Conservation (phyloP, 805 yeast genomes). For the Metschnikowia cubensis region DNA sequence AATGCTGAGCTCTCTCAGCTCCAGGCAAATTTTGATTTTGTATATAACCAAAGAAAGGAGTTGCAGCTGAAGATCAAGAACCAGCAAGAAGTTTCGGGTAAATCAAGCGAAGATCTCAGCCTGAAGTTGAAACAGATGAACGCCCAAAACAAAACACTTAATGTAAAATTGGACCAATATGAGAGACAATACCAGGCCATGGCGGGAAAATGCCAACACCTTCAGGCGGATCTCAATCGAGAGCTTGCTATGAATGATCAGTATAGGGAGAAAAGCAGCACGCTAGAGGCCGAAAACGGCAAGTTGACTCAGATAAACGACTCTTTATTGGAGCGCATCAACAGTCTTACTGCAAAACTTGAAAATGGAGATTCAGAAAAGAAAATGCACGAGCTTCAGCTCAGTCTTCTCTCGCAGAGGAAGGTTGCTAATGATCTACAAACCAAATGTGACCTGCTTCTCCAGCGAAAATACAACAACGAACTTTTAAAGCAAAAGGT, state of each 20-base stretch:
- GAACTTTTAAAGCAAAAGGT: conserved; percentile 59
- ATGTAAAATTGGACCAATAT: conserved; percentile 14
- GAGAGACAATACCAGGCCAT: conserved; percentile 21
- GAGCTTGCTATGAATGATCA: conserved; percentile 35
- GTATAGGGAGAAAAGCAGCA: conserved; percentile 33
- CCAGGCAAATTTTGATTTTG: conserved; percentile 34
- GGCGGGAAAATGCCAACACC: conserved; percentile 28
- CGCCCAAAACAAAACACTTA: conserved; percentile 16
- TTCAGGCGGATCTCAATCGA: conserved; percentile 33
- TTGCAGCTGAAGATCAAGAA: conserved; percentile 30
- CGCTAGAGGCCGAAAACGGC: conserved; percentile 25
- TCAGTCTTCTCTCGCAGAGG: conserved; percentile 19
- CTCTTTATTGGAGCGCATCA: conserved; percentile 30
- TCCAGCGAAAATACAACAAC: conserved; percentile 45
- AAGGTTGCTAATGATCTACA: conserved; percentile 54
- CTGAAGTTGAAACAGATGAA: conserved; percentile 18
- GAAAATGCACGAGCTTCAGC: conserved; percentile 28
- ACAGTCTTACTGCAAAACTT: conserved; percentile 8
- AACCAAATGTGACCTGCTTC: conserved; percentile 46
- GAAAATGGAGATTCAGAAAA: conserved; percentile 13
- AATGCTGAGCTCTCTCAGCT: conserved; percentile 30
- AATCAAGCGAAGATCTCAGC: conserved; percentile 18
- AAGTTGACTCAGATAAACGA: conserved; percentile 30
- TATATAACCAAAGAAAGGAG: conserved; percentile 32
- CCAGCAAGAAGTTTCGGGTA: conserved; percentile 25